Base-by-base conservation (phyloP, 1,284 basidiomycete species). In the Vanrija sp. region DNA sequence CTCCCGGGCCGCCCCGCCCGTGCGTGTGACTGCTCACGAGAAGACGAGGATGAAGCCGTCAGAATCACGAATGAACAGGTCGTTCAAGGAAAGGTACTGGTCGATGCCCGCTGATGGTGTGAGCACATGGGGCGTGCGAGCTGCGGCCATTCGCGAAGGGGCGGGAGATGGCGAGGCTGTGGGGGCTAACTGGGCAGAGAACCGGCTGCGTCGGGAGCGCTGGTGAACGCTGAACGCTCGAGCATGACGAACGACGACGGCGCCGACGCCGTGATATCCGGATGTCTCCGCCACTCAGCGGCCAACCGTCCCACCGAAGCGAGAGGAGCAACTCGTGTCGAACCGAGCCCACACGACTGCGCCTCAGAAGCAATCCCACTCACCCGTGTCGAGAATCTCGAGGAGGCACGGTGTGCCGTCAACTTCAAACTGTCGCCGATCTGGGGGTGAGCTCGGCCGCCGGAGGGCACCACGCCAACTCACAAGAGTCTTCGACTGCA, bases 31-130 rank as follows among this genome's bases (percentile, higher is more conserved):
- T 18, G 57, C 67, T 52, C 38, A 70, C 69, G 64, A 63, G 52
- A 72, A 74, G 15, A 72, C 70, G 10, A 74, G 58, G 8, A 72
- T 46, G 54, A 74, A 74, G 0, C 66, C 68, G 45, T 74, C 67
- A 5, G 63, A 64, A 48, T 69, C 68, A 7, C 66, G 60, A 29
- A 71, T 65, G 51, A 67, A 67, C 26, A 68, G 40, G 46, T 70
- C 70, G 48, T 67, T 66, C 23, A 69, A 50, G 1, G 63, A 54
- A 6, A 67, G 55, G 39, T 68, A 71, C 45, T 70, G 68, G 51
- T 72, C 70, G 21, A 68, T 63, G 9, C 68, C 70, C 15, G 70
- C 69, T 68, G 46, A 14, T 9, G 23, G 16, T 19, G 48, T 54
- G 14, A 48, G 51, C n/a, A n/a, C n/a, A n/a, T n/a, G n/a, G n/a